Evolutionary conservation across 306 rosid genomes (phyloP).

Genomic region (Vicia sativa): DNA sequence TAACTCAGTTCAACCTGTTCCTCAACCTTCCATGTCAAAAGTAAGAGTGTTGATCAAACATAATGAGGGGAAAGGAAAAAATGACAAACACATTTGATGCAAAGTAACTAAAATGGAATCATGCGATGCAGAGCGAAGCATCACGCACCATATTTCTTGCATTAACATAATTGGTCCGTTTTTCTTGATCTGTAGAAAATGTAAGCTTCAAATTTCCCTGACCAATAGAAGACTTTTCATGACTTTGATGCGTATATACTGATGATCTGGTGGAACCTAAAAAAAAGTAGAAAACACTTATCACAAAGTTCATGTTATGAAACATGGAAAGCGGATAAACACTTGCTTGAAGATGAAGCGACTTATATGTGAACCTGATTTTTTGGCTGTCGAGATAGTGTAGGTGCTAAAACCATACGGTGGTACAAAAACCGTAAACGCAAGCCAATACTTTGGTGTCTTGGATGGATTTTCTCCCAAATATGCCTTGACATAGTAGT

Average conservation of each 20-base stretch:
- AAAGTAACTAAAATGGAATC: constrained; percentile 30
- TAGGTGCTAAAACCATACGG: constrained; percentile 91
- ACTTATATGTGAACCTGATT: constrained; percentile 41
- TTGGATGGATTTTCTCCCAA: constrained; percentile 56
- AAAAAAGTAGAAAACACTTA: constrained; percentile 36
- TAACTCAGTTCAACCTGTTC: constrained; percentile 52
- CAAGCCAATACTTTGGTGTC: constrained; percentile 77
- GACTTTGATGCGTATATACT: constrained; percentile 41
- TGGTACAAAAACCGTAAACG: constrained; percentile 75
- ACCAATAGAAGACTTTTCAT: constrained; percentile 55
- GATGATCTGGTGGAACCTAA: constrained; percentile 71
- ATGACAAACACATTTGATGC: constrained; percentile 14
- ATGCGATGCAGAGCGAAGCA: constrained; percentile 23
- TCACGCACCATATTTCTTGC: constrained; percentile 54
- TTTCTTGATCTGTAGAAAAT: constrained; percentile 59
- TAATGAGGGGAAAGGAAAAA: constrained; percentile 27
- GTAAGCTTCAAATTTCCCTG: constrained; percentile 72
- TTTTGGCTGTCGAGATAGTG: constrained; percentile 53
- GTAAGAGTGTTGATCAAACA: constrained; percentile 28
- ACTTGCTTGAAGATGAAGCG: constrained; percentile 28
- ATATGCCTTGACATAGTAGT: constrained; percentile 63
- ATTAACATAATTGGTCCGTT: constrained; percentile 54
- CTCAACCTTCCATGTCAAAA: constrained; percentile 54
- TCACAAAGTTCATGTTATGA: constrained; percentile 27
- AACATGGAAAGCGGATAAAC: constrained; percentile 30